Evolutionary conservation across 164 flowering plant species (phyloP).

Genomic region (Protea cynaroides): DNA sequence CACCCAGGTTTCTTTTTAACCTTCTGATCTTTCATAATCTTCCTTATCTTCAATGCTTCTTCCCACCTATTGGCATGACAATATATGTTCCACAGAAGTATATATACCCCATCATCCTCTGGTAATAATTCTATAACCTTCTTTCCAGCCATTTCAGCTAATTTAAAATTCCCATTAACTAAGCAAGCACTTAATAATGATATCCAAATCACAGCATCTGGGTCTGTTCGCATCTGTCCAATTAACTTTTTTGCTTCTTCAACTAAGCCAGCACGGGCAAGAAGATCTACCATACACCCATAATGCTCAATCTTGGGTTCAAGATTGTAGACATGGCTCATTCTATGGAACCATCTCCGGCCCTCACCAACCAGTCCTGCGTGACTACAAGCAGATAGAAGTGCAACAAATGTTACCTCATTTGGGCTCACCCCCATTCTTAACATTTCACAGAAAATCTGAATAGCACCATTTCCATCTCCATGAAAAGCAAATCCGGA

Average conservation of each 20-base stretch:
- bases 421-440: constrained; percentile 20
- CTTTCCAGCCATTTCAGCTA: constrained; percentile 27
- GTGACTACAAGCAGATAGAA: constrained; percentile 40
- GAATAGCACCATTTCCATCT: constrained; percentile 21
- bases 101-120: constrained; percentile 26
- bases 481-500: constrained; percentile 30
- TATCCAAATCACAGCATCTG: constrained; percentile 36
- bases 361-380: constrained; percentile 33
- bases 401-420: constrained; percentile 28
- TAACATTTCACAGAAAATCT: constrained; percentile 26
- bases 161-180: constrained; percentile 15
- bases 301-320: constrained; percentile 28
- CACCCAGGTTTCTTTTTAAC: constrained; percentile 46
- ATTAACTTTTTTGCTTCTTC: constrained; percentile 28
- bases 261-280: constrained; percentile 29
- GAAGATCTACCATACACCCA: constrained; percentile 31
- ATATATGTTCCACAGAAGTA: constrained; percentile 31
- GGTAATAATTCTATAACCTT: constrained; percentile 29
- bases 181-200: constrained; percentile 31
- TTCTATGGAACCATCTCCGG: constrained; percentile 13
- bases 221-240: constrained; percentile 17
- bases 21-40: constrained; percentile 26
- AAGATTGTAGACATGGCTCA: constrained; percentile 11
- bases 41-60: constrained; percentile 26
- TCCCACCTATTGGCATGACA: constrained; percentile 24